phyloP scores from a whole-genome alignment of 2,329 filamentous ascomycete genomes.

The Phoma sp. region DNA sequence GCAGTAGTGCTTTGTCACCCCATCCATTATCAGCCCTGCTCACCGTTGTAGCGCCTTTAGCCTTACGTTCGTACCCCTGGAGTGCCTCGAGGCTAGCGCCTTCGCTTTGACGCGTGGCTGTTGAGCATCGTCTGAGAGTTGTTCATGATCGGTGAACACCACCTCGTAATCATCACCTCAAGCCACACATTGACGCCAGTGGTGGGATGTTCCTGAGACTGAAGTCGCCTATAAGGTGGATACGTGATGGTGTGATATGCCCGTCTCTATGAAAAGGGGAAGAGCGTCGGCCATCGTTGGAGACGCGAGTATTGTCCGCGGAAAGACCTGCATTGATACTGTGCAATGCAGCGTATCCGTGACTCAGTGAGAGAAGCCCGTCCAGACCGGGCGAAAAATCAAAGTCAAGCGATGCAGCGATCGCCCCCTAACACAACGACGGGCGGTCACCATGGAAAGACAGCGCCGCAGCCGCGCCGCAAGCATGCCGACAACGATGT shows the following conservation, averaged over 20 bases:
- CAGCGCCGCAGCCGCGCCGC: not conserved
- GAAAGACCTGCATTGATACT: not conserved
- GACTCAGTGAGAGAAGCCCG: not conserved
- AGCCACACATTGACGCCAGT: constrained; percentile 1
- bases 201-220: constrained; percentile 2
- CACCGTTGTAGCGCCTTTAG: constrained; percentile 8
- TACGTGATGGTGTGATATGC: constrained; percentile 5
- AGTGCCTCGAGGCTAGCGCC: not conserved
- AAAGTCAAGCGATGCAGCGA: not conserved
- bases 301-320: not conserved
- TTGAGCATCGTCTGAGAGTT: constrained; percentile 15
- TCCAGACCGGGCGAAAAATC: constrained; percentile 1
- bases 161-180: constrained; percentile 3
- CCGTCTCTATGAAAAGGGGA: constrained; percentile 1
- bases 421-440: not conserved
- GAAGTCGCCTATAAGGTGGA: constrained; percentile 6
- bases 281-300: not conserved
- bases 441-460: not conserved
- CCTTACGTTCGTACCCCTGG: constrained; percentile 9
- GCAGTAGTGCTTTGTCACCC: constrained; percentile 6
- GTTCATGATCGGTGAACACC: constrained; percentile 17
- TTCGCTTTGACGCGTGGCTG: constrained; percentile 14
- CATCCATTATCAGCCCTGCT: constrained; percentile 10
- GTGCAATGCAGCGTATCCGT: not conserved
- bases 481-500: not conserved